Evolutionary conservation across 305 asterid genomes (phyloP), one percentile per base, ranked within the genome.

Genomic region (Rubia peregrina): DNA sequence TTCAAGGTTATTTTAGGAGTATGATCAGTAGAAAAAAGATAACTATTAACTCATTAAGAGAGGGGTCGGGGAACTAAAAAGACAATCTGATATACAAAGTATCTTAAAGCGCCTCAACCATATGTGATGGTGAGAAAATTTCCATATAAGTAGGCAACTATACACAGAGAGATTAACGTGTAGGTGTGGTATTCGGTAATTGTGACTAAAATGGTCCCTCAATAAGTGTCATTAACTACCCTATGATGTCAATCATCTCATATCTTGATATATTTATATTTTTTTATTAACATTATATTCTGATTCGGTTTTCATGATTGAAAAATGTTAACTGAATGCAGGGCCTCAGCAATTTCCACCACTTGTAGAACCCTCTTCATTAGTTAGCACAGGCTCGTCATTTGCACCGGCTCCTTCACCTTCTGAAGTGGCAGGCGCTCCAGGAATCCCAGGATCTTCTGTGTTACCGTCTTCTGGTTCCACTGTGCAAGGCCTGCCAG

Each of bases 321-420:
- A 40, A 16, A 41, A 21, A 44, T 24, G 7, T 65, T 56, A 9
- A 12, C 40, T 69, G 24, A 33, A 51, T 77, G 74, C 90, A 93
- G 98, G 96, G 16, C 73, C 89, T 0, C 96, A 85, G 69, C 98
- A 85, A 79, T 87, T 90, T 77, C 98, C 96, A 36, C 62, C 77
- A 5, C 96, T 93, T 11, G 56, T 77, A 0, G 91, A 83, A 21
- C 98, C 95, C 33, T 95, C 98, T 1, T 85, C 96, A 66, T 68
- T 73, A 13, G 79, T 79, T 55, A 80, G 85, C 73, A 91, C 89
- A 21, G 79, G 79, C 38, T 78, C 86, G 3, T 36, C 76, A 43
- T 88, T 81, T 81, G 75, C 96, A 63, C 98, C 98, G 1, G 94
- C 97, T 61, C 97, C 97, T 40, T 78, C 97, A 22, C 98, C 98